A percentile compares a stretch with the other conserved stretches of the same genome.
These are phyloP conservation scores for Boechera divaricarpa DNA, from an alignment of 345 rosid species.

Conservation along the genomic window DNA sequence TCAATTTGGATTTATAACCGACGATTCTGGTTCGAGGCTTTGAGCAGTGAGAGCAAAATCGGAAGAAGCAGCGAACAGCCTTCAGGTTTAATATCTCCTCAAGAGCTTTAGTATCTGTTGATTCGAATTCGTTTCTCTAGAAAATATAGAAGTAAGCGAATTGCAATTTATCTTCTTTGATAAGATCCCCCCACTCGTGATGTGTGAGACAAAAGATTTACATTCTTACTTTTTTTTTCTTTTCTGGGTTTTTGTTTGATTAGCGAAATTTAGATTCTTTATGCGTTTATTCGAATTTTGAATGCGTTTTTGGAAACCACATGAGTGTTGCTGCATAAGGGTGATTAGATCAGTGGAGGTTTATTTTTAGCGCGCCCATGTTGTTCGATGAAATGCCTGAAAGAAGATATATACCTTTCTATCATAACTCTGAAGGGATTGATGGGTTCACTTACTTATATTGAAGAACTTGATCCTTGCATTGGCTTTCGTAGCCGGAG, in stretches of 20 bases:
- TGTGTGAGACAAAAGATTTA: neutral
- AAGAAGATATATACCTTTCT: neutral
- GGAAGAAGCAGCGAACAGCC: conserved; percentile 16
- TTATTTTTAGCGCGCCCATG: conserved; percentile 5
- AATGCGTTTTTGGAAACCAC: neutral
- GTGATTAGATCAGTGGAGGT: neutral
- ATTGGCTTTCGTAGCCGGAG: neutral
- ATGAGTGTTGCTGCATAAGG: neutral
- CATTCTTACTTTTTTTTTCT: no score
- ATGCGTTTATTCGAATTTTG: neutral
- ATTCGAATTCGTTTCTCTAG: neutral
- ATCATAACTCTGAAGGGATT: no score
- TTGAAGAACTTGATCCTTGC: neutral
- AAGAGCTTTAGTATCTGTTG: neutral
- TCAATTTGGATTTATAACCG: no score
- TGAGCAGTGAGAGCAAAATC: conserved; percentile 8
- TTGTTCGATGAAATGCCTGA: conserved; percentile 46
- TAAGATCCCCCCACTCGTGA: neutral
- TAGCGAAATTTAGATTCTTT: neutral
- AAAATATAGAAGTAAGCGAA: neutral
- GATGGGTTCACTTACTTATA: neutral
- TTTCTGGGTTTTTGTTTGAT: conserved; percentile 14
- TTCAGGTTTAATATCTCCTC: conserved; percentile 33
- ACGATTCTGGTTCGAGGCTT: conserved; percentile 15
- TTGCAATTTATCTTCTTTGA: neutral